Evolutionary conservation across 2,329 filamentous ascomycete species (phyloP), one percentile per base, ranked within the genome.

Genomic region (Pleomassaria siparia): DNA sequence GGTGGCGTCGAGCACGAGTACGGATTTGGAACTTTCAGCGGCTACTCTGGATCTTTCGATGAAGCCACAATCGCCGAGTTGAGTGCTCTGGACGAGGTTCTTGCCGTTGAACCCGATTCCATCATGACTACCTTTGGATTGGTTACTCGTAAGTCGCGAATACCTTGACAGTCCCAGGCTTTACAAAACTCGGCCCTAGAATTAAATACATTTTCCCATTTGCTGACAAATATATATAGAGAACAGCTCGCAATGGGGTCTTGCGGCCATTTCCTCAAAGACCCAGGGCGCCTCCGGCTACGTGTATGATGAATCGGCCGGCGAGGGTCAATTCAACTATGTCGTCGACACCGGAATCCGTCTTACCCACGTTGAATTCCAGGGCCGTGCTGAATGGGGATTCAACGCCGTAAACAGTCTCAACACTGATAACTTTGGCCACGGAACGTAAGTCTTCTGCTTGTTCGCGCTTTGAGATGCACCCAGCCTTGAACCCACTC

Each of bases 311-410:
- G 37, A 43, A 1, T 52, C 46, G 15, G 60, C 55, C 9, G 63
- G 63, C n/a, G 22, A 55, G 4, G 62, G 56, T 21, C 64, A 56
- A 0, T 67, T 55, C 46, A 59, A 55, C 15, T 87, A 82, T 62
- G 72, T 87, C 15, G 75, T 87, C n/a, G 84, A 88, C 66, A 86
- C 83, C 2, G 85, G 84, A 51, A 79, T 87, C 63, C 70, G 72
- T 35, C 67, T 69, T 25, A 77, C 74, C 2, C 84, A 87, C 67
- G 24, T 40, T 1, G 67, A 69, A 7, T 70, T 70, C 24, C 55
- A 50, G 11, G 62, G 63, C 22, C 61, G 67, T 13, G 67, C 64
- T 9, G 46, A 41, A 9, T 63, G 56, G 50, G 67, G 63, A 6
- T 62, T 50, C 55, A 68, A 69, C 30, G 58, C 61, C 1, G 59